Conservation (phyloP, 306 rosid genomes). For the Cotoneaster glaucophyllus region DNA sequence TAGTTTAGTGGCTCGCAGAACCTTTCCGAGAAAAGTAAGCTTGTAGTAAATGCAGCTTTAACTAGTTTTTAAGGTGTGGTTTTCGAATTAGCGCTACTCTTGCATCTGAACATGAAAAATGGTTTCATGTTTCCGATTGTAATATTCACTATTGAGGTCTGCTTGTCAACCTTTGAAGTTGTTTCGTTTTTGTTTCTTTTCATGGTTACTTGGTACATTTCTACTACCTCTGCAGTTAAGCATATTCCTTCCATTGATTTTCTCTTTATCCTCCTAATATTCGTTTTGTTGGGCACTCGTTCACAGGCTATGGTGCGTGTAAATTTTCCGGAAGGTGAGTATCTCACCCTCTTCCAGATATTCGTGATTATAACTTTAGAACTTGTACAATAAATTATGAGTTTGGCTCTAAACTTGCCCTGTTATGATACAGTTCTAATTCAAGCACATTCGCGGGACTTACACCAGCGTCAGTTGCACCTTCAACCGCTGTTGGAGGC, state of each 20-base stretch:
- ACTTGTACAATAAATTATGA: neutral
- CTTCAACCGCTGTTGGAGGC: constrained; percentile 37
- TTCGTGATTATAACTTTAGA: neutral
- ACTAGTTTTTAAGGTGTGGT: neutral
- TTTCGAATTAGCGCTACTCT: neutral
- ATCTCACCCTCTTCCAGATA: constrained; percentile 6
- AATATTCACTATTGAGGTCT: neutral
- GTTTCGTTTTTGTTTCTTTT: neutral
- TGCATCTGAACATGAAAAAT: neutral
- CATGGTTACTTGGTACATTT: neutral
- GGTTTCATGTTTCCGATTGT: neutral
- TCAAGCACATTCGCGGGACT: constrained; percentile 34
- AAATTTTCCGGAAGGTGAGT: constrained; percentile 75
- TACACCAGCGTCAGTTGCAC: constrained; percentile 42
- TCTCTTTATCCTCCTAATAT: neutral
- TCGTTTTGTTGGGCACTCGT: neutral
- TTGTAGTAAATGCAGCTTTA: neutral
- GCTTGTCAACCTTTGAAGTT: neutral
- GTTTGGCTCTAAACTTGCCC: constrained; percentile 4
- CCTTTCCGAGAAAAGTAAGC: neutral
- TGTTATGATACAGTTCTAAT: constrained; percentile 51
- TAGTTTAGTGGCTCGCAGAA: neutral
- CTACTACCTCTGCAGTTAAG: neutral
- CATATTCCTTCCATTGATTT: neutral
- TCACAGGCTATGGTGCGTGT: constrained; percentile 86